These are phyloP conservation scores for Arthroderma sp. DNA, from an alignment of 2,329 filamentous ascomycete species.

Conservation along the genomic window DNA sequence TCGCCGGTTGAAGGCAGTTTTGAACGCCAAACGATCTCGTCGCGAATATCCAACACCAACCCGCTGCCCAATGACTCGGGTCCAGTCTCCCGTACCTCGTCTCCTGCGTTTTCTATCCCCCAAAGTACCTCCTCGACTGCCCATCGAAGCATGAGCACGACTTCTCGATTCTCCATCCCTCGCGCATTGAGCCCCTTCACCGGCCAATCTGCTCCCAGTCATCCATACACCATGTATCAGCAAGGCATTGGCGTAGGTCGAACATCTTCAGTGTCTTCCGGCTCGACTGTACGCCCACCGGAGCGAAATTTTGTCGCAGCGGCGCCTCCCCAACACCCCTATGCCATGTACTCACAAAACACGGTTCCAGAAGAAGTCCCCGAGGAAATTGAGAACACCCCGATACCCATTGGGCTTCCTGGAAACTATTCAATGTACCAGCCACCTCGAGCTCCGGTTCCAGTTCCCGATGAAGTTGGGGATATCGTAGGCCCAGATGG, in stretches of 20 bases:
- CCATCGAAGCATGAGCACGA: conserved; percentile 31
- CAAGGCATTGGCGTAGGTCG: conserved; percentile 50
- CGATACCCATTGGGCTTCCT: conserved; percentile 60
- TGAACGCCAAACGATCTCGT: conserved; percentile 16
- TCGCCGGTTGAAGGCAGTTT: conserved; percentile 8
- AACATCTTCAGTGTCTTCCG: conserved; percentile 56
- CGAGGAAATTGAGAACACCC: conserved; percentile 19
- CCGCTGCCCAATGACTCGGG: conserved; percentile 3
- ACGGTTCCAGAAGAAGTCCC: conserved; percentile 48
- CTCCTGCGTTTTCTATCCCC: conserved; percentile 9
- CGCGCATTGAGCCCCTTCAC: conserved; percentile 52
- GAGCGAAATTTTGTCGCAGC: conserved; percentile 48
- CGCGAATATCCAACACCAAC: conserved; percentile 8
- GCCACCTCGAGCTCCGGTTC: conserved; percentile 49
- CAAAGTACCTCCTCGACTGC: conserved; percentile 19
- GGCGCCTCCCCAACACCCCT: conserved; percentile 66
- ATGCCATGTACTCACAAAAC: conserved; percentile 73
- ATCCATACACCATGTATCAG: conserved; percentile 74
- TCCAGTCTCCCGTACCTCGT: conserved; percentile 11
- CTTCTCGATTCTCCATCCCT: conserved; percentile 33
- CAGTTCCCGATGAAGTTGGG: conserved; percentile 73
- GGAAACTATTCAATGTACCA: conserved; percentile 55
- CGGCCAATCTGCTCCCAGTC: conserved; percentile 60
- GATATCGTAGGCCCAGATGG: conserved; percentile 80
- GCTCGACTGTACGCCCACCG: conserved; percentile 50